phyloP scores from a whole-genome alignment of 2,329 filamentous ascomycete genomes.

The Elsinoe arachidis region DNA sequence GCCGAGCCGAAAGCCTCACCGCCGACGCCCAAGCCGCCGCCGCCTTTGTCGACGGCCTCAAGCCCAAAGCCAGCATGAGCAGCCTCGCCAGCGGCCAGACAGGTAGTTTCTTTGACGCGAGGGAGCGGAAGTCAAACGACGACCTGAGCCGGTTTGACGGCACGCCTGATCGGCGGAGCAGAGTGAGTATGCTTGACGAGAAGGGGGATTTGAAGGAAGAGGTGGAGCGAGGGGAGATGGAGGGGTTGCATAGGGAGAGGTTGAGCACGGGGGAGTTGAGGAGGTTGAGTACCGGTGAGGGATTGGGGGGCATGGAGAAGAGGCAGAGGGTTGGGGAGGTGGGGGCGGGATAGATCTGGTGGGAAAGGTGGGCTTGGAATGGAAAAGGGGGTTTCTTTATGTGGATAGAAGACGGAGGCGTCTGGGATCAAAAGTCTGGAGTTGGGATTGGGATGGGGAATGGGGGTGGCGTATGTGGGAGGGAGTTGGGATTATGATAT shows the following conservation, averaged over 20 bases:
- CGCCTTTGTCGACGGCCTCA: background rate
- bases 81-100: background rate
- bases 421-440: background rate
- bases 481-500: slow-evolving; percentile 2
- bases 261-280: slow-evolving; percentile 5
- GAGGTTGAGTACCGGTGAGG: background rate
- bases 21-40: slow-evolving; percentile 8
- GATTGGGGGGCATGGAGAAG: background rate
- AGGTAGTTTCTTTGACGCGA: slow-evolving; percentile 7
- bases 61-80: background rate
- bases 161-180: slow-evolving; percentile 1
- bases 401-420: background rate
- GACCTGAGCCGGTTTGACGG: slow-evolving; percentile 1
- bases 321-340: background rate
- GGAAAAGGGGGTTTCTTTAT: background rate
- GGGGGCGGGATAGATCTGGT: background rate
- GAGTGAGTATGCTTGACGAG: background rate
- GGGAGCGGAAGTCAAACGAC: background rate
- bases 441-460: background rate
- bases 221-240: background rate
- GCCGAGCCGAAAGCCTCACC: slow-evolving; percentile 2
- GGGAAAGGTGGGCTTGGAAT: background rate
- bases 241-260: background rate
- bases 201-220: slow-evolving; percentile 1
- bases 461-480: background rate